Base-by-base conservation (phyloP, 139 green algal species). In the Diplosphaera chodatii region DNA sequence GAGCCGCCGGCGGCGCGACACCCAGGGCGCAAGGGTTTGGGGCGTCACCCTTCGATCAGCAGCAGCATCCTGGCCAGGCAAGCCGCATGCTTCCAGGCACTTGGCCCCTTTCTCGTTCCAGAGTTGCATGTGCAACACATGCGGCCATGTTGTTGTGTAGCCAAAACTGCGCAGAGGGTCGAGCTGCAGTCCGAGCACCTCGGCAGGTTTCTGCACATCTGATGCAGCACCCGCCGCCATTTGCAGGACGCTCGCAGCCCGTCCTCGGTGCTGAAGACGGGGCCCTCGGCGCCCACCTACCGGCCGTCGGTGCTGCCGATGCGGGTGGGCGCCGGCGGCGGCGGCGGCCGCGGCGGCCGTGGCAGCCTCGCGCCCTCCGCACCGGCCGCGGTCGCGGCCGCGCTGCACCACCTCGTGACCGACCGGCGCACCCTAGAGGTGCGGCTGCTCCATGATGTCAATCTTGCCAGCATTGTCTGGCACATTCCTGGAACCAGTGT, bases 341-440 rank as follows among this genome's bases (percentile, higher is more conserved):
- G 27, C n/a, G 6, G 68, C 23, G 3, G 23, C 64, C 63, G 40
- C 40, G 37, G 8, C 37, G 22, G 27, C 33, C 63, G 37, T 3
- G 69, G 73, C 25, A 37, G 59, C 20, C 63, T 87, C 30, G 32
- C 63, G 33, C 72, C 73, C 0, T 84, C 79, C 22, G 63, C 64
- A 28, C 66, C 62, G 27, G 69, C 78, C 33, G 48, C 48, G 27
- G 41, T 79, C 25, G 72, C 76, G 20, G 70, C 40, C 6, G 34
- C 81, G 31, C 71, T 87, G 66, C 66, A 68, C 40, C 66, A 73
- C 20, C 72, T 87, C 56, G 40, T 75, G 2, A 65, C 75, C 4
- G 62, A 59, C 69, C 29, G 75, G 27, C 65, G 68, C 25, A 70
- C 68, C 1, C 62, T 85, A 33, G 72, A 86, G 69, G 77, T 73